A percentile compares a stretch with the other conserved stretches of the same genome.
These are phyloP conservation scores for Adansonia gregorii DNA, from an alignment of 441 rosid genomes.

Conservation along the genomic window DNA sequence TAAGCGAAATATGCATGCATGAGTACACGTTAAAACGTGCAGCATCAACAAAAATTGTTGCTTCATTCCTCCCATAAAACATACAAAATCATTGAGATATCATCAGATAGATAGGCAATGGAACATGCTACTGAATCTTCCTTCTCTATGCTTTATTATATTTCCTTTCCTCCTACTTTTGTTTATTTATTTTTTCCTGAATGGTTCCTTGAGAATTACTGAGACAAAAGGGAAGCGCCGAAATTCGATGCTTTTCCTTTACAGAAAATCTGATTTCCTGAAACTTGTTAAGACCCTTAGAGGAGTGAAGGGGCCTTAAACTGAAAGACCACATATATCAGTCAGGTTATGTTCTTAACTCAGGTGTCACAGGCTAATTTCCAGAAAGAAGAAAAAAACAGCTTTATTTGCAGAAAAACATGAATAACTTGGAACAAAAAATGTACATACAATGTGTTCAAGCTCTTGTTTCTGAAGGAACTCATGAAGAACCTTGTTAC, in stretches of 20 bases:
- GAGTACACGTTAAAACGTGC: constrained; percentile 31
- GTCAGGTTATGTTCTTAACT: constrained; percentile 4
- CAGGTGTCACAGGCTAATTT: background rate
- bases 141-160: constrained; percentile 15
- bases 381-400: background rate
- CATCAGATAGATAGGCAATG: constrained; percentile 14
- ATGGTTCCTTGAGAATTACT: background rate
- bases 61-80: background rate
- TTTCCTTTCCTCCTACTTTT: background rate
- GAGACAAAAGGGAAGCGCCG: constrained; percentile 16
- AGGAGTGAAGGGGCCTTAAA: constrained; percentile 24
- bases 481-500: background rate
- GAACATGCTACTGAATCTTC: constrained; percentile 36
- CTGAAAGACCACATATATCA: constrained; percentile 8
- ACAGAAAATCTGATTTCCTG: constrained; percentile 15
- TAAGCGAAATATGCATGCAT: constrained; percentile 23
- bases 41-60: constrained; percentile 4
- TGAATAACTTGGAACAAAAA: background rate
- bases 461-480: background rate
- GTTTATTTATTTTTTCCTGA: background rate
- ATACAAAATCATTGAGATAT: background rate
- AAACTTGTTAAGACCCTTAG: constrained; percentile 29
- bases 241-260: constrained; percentile 26
- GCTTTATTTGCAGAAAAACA: background rate
- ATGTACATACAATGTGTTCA: background rate